These are phyloP conservation scores for Sanghuangporus weigelae DNA, from an alignment of 1,284 basidiomycete species.

Conservation along the genomic window DNA sequence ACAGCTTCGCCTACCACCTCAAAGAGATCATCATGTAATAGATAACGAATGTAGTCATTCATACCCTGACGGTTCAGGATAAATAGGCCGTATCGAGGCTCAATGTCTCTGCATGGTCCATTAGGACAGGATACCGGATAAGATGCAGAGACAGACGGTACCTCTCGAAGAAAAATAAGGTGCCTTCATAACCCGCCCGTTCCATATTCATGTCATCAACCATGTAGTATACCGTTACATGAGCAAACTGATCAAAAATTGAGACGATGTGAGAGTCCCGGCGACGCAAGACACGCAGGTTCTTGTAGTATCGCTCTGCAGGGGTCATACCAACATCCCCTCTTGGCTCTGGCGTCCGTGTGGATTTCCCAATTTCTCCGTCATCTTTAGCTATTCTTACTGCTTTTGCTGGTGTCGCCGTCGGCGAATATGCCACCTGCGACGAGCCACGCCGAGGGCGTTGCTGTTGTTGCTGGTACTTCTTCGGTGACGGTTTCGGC, in stretches of 20 bases:
- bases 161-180: conserved; percentile 86
- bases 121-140: conserved; percentile 12
- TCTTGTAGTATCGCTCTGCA: conserved; percentile 61
- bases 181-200: conserved; percentile 83
- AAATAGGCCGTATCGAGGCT: conserved; percentile 83
- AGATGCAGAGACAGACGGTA: conserved; percentile 30
- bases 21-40: conserved; percentile 78
- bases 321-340: conserved; percentile 43
- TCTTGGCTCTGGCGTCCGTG: conserved; percentile 9
- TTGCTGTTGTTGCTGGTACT: neutral
- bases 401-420: conserved; percentile 1
- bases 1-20: conserved; percentile 43
- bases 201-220: conserved; percentile 70
- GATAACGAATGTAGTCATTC: conserved; percentile 73
- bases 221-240: conserved; percentile 71
- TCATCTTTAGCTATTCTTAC: neutral
- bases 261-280: conserved; percentile 75
- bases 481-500: conserved; percentile 3
- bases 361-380: neutral
- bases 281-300: conserved; percentile 78
- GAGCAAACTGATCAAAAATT: conserved; percentile 82
- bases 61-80: conserved; percentile 85
- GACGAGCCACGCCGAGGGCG: conserved; percentile 1
- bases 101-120: conserved; percentile 41
- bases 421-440: conserved; percentile 3